Base-by-base conservation (phyloP, 441 rosid species). In the Pelargonium citronellum region DNA sequence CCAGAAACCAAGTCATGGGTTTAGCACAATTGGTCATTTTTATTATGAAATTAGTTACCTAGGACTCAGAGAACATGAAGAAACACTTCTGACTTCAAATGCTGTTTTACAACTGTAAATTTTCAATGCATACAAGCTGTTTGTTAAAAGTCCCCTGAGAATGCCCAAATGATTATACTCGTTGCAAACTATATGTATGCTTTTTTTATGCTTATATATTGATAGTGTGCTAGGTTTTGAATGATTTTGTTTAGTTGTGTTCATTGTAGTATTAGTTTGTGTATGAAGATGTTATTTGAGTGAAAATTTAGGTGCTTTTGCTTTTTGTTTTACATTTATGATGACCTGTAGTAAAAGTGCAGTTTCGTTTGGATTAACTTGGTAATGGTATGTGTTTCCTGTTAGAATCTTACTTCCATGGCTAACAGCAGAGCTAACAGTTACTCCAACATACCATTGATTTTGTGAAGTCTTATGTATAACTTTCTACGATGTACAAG, bases 61-160 rank as follows among this genome's bases (percentile, higher is more conserved):
- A 39, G 24, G 24, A 19, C 22, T 57, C 63, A 57, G 30, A 7
- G 17, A 53, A 53, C 17, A 53, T 57, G 9, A 39, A 39, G 43
- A 5, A 10, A 7, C 27, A 57, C 62, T 39, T 39, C 43, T 39
- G 43, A 39, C 9, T 1, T 57, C 27, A 15, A 6, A 57, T 17
- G 63, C 63, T 57, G 63, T 17, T 57, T 19, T 8, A 19, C 9
- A 57, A 19, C 39, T n/a, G 0, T 37, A 0, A 20, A 46, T 44
- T 72, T 15, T 10, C 5, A 11, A 11, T 61, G 67, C 67, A 46
- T 39, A 15, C 10, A 17, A 49, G 13, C 11, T 64, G 69, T 73
- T 73, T 43, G 77, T 49, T 9, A 53, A 63, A 73, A 63, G 16
- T 15, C 66, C 66, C 22, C 68, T 12, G 4, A 5, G 76, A 73